Base-by-base conservation (phyloP, 306 rosid genomes). In the Cyamopsis tetragonoloba region DNA sequence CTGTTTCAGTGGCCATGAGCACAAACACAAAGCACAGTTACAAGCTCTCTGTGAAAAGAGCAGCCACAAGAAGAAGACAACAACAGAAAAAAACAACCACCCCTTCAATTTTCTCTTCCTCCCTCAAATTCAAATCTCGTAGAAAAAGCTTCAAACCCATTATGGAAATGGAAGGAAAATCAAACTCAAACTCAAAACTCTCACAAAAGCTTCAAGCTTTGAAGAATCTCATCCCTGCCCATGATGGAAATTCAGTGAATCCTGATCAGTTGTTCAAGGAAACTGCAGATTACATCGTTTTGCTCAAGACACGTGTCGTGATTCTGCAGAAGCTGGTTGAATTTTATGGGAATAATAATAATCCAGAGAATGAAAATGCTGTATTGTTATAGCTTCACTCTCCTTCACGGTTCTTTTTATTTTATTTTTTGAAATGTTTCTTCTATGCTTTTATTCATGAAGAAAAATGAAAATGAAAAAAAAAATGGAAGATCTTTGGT, bases 201-300 rank as follows among this genome's bases (percentile, higher is more conserved):
- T 82, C 91, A 0, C 73, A 71, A 22, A 92, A 84, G 68, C 59
- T 92, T 55, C 79, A 81, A 44, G 84, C 85, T 1, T 80, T 92
- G 31, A 86, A 82, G 82, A 86, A 53, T 30, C 85, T 92, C 46
- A 87, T 92, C 65, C 96, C 96, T 11, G 3, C 83, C 12, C 68
- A 57, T 13, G 50, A 14, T 3, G 67, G 24, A 13, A 85, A 84
- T 10, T 55, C 6, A 8, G 75, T 78, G 34, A 78, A 85, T 68
- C 57, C 91, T 4, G 97, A 93, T 30, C 78, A 74, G 7, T 65
- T 93, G 84, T 87, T 89, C 49, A 68, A 86, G 62, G 87, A 89
- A 72, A 88, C 98, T 7, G 98, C 98, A 9, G 95, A 92, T 38
- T 93, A 89, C 83, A 93, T 93, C 58, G 77, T 89, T 47, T 80